phyloP scores from a whole-genome alignment of 331 rosid genomes.

The Rosa hybrid region DNA sequence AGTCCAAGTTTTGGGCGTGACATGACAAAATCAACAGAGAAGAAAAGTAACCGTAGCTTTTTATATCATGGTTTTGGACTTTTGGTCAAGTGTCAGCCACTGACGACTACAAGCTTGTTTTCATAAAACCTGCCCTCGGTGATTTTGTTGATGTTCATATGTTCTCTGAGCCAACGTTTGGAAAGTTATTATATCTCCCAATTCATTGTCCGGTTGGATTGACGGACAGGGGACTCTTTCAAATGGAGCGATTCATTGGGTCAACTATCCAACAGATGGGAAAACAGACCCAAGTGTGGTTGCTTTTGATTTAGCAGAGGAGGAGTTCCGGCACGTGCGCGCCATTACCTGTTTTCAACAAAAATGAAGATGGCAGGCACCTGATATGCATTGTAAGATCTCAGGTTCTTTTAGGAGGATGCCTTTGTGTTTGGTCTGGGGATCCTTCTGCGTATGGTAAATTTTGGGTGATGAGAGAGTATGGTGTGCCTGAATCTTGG shows the following conservation, averaged over 20 bases:
- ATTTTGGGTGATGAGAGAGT: constrained; percentile 4
- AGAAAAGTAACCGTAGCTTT: no score
- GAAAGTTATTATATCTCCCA: not conserved
- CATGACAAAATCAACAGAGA: no score
- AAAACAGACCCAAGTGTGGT: no score
- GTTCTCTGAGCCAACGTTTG: not conserved
- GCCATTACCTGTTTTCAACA: not conserved
- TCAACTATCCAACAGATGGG: no score
- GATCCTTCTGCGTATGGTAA: not conserved
- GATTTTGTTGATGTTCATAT: no score
- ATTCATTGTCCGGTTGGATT: not conserved
- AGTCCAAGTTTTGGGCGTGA: no score
- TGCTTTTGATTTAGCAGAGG: not conserved
- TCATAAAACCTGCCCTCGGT: no score
- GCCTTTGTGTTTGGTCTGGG: not conserved
- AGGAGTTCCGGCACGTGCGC: not conserved
- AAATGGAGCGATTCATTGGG: not conserved
- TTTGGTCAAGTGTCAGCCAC: not conserved
- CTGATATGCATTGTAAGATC: no score
- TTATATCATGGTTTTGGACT: not conserved
- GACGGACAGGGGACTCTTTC: not conserved
- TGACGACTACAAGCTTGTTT: not conserved
- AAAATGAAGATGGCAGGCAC: no score
- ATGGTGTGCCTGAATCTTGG: not conserved
- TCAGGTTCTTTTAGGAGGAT: not conserved